phyloP scores from a whole-genome alignment of 1,139 yeast genomes.

The Taphrina confusa region DNA sequence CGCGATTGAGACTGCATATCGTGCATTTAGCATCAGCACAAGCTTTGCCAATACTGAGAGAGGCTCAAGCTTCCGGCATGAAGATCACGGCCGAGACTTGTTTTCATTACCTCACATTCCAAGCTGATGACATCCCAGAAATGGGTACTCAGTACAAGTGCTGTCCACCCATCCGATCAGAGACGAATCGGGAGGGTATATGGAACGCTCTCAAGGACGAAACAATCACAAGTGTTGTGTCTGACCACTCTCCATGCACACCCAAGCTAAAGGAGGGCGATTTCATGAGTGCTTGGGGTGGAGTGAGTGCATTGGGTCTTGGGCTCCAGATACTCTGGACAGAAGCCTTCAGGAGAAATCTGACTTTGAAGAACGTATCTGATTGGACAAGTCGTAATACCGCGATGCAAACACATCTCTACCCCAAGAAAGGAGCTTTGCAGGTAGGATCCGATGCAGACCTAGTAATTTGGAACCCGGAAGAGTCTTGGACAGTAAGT shows the following conservation, averaged over 20 bases:
- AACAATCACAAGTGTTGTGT: slow-evolving; percentile 53
- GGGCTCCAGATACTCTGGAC: slow-evolving; percentile 48
- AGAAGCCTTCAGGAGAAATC: slow-evolving; percentile 44
- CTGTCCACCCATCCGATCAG: slow-evolving; percentile 54
- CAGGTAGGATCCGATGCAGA: slow-evolving; percentile 53
- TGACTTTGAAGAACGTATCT: slow-evolving; percentile 51
- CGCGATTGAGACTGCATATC: slow-evolving; percentile 50
- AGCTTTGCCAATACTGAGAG: slow-evolving; percentile 50
- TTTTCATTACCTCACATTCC: slow-evolving; percentile 53
- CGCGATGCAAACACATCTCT: slow-evolving; percentile 51
- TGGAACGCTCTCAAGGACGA: slow-evolving; percentile 54
- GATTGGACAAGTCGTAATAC: slow-evolving; percentile 52
- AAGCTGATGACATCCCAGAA: slow-evolving; percentile 47
- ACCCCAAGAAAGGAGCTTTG: slow-evolving; percentile 50
- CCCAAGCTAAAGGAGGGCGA: slow-evolving; percentile 37
- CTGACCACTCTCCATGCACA: slow-evolving; percentile 54
- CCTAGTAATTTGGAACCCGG: slow-evolving; percentile 53
- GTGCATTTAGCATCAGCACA: slow-evolving; percentile 55
- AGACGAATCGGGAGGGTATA: slow-evolving; percentile 50
- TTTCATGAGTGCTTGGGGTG: slow-evolving; percentile 51
- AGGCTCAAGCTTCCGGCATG: slow-evolving; percentile 50
- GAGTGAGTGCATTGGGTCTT: slow-evolving; percentile 53
- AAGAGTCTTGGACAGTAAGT: slow-evolving; percentile 41
- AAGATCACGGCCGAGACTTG: slow-evolving; percentile 55
- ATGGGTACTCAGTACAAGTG: slow-evolving; percentile 55